phyloP scores from a whole-genome alignment of 192 early-diverging fungal species.

The Glomus cerebriforme region DNA sequence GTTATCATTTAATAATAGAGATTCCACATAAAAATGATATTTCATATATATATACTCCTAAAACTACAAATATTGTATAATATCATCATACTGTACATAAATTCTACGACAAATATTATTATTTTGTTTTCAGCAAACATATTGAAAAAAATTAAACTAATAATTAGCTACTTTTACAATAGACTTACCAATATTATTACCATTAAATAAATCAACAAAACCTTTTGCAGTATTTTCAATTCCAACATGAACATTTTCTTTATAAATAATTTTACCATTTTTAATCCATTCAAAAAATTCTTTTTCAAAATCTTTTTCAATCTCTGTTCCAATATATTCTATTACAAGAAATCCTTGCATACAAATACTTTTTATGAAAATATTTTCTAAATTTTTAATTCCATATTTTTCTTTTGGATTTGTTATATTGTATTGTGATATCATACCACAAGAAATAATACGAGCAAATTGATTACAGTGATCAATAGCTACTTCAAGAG shows the following conservation, averaged over 20 bases:
- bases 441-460: constrained; percentile 76
- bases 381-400: constrained; percentile 51
- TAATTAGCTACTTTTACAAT: constrained; percentile 49
- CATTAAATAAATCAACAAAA: constrained; percentile 54
- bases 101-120: too few relatives aligned
- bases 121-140: too few relatives aligned
- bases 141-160: too few relatives aligned
- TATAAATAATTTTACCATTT: constrained; percentile 65
- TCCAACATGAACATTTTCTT: constrained; percentile 59
- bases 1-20: too few relatives aligned
- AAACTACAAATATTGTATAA: too few relatives aligned
- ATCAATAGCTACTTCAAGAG: constrained; percentile 69
- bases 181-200: constrained; percentile 65
- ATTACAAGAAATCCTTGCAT: constrained; percentile 59
- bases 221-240: constrained; percentile 63
- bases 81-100: too few relatives aligned
- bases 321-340: constrained; percentile 32
- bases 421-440: constrained; percentile 64
- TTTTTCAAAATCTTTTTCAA: constrained; percentile 53
- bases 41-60: too few relatives aligned
- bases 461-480: constrained; percentile 67
- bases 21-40: too few relatives aligned
- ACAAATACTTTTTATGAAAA: constrained; percentile 51
- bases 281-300: constrained; percentile 59
- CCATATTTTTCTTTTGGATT: constrained; percentile 47